Evolutionary conservation across 2,329 filamentous ascomycete species (phyloP).

Genomic region (Sarocladiaceae sp.): DNA sequence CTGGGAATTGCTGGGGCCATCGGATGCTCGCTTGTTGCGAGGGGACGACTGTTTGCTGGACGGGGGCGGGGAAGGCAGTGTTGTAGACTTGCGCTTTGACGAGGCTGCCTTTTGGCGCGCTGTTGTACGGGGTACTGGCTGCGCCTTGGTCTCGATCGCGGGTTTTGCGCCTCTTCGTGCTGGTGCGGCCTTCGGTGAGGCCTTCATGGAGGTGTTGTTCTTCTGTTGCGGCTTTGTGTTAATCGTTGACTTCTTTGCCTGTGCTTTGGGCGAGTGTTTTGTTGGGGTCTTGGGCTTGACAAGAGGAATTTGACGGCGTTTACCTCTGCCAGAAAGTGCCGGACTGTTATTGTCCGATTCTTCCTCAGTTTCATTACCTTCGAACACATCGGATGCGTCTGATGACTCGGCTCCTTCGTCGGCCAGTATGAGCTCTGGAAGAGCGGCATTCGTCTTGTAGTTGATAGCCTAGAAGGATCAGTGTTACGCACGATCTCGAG

Average conservation of each 20-base stretch:
- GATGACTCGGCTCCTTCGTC: conserved; percentile 22
- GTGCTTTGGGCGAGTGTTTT: conserved; percentile 15
- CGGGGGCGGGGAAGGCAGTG: not conserved
- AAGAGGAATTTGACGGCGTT: conserved; percentile 23
- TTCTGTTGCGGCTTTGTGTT: conserved; percentile 19
- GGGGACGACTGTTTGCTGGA: not conserved
- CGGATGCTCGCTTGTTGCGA: not conserved
- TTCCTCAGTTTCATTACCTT: conserved; percentile 2
- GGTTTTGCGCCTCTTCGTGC: not conserved
- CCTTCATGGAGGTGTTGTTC: not conserved
- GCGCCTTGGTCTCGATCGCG: conserved; percentile 21
- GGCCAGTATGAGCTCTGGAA: conserved; percentile 16
- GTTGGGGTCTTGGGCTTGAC: conserved; percentile 16
- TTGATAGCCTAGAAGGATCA: conserved; percentile 24
- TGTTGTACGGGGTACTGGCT: conserved; percentile 13
- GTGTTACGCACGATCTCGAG: too few relatives aligned
- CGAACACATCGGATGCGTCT: conserved; percentile 28
- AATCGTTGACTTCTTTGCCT: conserved; percentile 23
- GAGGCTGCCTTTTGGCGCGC: conserved; percentile 16
- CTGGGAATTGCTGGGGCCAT: conserved; percentile 26
- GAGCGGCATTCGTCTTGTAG: conserved; percentile 25
- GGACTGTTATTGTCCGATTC: conserved; percentile 5
- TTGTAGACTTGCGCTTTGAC: conserved; percentile 12
- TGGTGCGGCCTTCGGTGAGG: not conserved
- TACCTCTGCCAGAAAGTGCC: conserved; percentile 25